Conservation (phyloP, 2,329 filamentous ascomycete species). For the Aspergillus spinulosporus region DNA sequence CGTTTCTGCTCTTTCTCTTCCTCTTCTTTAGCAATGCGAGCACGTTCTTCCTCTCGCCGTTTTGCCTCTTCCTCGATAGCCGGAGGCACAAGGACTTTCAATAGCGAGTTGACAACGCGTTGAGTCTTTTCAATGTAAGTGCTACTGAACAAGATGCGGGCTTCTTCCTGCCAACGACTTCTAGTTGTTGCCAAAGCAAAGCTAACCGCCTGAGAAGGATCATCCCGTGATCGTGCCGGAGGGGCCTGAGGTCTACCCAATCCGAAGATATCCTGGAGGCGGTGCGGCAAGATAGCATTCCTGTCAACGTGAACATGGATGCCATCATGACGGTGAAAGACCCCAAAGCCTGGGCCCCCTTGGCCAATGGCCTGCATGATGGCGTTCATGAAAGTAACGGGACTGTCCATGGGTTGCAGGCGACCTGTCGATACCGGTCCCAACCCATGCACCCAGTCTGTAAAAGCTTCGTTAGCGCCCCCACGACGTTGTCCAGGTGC, state of each 20-base stretch:
- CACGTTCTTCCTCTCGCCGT: constrained; percentile 61
- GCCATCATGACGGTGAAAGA: constrained; percentile 49
- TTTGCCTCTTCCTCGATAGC: constrained; percentile 71
- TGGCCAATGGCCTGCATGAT: constrained; percentile 57
- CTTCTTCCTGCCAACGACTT: constrained; percentile 84
- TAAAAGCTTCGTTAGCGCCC: constrained; percentile 44
- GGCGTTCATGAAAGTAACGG: constrained; percentile 59
- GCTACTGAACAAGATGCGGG: constrained; percentile 77
- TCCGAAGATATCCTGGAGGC: constrained; percentile 53
- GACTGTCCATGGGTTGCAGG: constrained; percentile 50
- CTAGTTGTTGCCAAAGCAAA: constrained; percentile 73
- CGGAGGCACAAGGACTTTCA: constrained; percentile 74
- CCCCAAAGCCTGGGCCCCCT: constrained; percentile 44
- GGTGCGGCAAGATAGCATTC: constrained; percentile 50
- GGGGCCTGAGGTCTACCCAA: constrained; percentile 34
- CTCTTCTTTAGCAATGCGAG: constrained; percentile 65
- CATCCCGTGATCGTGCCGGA: constrained; percentile 45
- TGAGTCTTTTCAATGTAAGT: constrained; percentile 67
- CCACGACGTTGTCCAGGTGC: constrained; percentile 37
- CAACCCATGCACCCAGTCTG: constrained; percentile 56
- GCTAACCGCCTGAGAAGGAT: constrained; percentile 66
- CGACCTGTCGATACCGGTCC: constrained; percentile 48
- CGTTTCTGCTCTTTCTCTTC: constrained; percentile 65
- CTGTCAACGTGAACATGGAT: constrained; percentile 59
- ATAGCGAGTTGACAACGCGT: constrained; percentile 67